Evolutionary conservation across 148 eudicot species (phyloP), one percentile per base, ranked within the genome.

Genomic region (Silene conica): DNA sequence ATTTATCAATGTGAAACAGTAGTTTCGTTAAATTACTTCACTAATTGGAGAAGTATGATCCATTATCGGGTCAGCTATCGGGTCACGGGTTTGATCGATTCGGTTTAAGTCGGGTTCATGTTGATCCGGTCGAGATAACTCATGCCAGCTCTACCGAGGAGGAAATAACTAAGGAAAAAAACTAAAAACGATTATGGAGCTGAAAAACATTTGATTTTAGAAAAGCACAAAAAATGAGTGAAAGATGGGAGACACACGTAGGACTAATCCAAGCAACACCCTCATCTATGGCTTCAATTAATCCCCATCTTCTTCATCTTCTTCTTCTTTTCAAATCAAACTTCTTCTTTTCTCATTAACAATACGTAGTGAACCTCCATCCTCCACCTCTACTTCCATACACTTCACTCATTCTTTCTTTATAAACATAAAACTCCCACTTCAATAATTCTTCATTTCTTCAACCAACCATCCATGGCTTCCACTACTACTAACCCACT

Each of bases 191-290:
- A 31, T 31, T 31, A 31, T 31, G 34, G 4, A 31, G 3, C 34
- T 31, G 3, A 28, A 28, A 28, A 28, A 28, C 31, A 28, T 28
- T 1, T 1, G 34, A 3, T 38, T 38, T 6, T 38, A 5, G 43
- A 38, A 55, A 55, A 55, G 34, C 62, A 20, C 10, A 19, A 59
- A 59, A 63, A 59, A 20, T 75, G 66, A 66, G 16, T 81, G 89
- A 86, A 79, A 77, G 74, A 73, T 45, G 50, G 45, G 21, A 22
- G 3, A 73, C 64, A 76, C 87, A 78, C 84, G 87, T 82, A 76
- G 76, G 76, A 55, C 71, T 73, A 75, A 75, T 19, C 71, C 64
- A 76, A 77, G 61, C 87, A 70, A 78, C 67, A 74, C 69, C 63
- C 55, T 63, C 20, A 23, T 55, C 73, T 61, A 28, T 84, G 87